Percentiles rank a stretch among this genome's conserved stretches.
Conservation (phyloP, 148 eudicot genomes). For the Polygonum maritimum region DNA sequence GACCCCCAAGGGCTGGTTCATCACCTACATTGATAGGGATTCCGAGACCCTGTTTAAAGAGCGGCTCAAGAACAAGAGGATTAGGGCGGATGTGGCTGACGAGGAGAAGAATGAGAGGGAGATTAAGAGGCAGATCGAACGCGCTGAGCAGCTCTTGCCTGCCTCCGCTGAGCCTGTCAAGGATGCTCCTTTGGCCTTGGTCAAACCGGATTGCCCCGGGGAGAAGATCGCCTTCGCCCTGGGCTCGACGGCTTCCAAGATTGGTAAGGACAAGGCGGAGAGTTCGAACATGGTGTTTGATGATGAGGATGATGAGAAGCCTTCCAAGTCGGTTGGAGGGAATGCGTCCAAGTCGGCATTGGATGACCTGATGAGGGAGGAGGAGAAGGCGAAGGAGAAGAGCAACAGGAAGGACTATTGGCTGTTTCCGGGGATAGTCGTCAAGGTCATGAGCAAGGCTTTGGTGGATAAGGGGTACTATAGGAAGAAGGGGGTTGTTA, state of each 20-base stretch:
- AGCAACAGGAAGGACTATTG: constrained; percentile 83
- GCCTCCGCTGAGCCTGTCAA: not conserved
- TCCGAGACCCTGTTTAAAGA: constrained; percentile 91
- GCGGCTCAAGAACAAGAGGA: constrained; percentile 67
- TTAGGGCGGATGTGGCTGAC: constrained; percentile 67
- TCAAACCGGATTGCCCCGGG: constrained; percentile 25
- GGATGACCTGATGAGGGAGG: constrained; percentile 83
- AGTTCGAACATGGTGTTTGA: constrained; percentile 47
- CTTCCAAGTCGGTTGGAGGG: constrained; percentile 18
- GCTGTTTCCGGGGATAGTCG: constrained; percentile 73
- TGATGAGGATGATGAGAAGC: constrained; percentile 22
- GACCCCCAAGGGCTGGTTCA: constrained; percentile 88
- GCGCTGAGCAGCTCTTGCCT: constrained; percentile 42
- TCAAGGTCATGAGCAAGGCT: constrained; percentile 80
- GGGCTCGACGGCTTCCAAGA: constrained; percentile 18
- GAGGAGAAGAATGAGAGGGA: constrained; percentile 89
- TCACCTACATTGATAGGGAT: constrained; percentile 80
- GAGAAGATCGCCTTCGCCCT: constrained; percentile 38
- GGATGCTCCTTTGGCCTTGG: constrained; percentile 11
- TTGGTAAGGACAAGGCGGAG: constrained; percentile 33
- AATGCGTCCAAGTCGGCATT: constrained; percentile 31
- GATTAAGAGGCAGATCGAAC: constrained; percentile 67
- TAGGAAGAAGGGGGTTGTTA: constrained; percentile 76
- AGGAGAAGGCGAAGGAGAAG: constrained; percentile 74
- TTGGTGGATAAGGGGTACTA: constrained; percentile 82